Percentiles rank a stretch among this genome's conserved stretches.
These are phyloP conservation scores for Agastache rugosa DNA, from an alignment of 257 asterid genomes.

Conservation along the genomic window DNA sequence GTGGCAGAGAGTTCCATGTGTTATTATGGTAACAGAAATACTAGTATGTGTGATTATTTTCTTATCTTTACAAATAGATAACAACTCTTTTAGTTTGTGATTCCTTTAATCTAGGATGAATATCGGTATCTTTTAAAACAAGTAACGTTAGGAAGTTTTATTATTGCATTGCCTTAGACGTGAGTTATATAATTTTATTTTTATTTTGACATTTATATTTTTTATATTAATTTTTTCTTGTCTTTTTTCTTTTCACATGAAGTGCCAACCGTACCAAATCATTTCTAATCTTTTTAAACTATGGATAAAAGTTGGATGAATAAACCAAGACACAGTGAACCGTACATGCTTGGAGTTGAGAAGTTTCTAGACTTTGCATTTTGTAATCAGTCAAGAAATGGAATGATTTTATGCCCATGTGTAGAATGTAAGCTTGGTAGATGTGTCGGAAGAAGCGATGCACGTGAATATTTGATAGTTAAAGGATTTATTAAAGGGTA, in stretches of 20 bases:
- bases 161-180: too few species aligned
- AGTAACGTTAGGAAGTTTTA: too few species aligned
- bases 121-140: too few species aligned
- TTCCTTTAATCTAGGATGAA: too few species aligned
- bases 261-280: not conserved
- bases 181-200: too few species aligned
- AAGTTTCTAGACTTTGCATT: constrained; percentile 21
- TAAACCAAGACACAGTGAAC: not conserved
- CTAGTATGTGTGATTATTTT: too few species aligned
- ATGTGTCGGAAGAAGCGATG: not conserved
- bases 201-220: not conserved
- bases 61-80: too few species aligned
- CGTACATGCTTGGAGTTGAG: constrained; percentile 17
- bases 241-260: not conserved
- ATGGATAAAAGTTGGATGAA: constrained; percentile 30
- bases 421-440: not conserved
- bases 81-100: too few species aligned
- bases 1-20: too few species aligned
- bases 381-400: not conserved
- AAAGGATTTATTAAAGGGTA: constrained; percentile 17
- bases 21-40: too few species aligned
- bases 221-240: not conserved
- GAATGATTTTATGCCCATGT: constrained; percentile 26
- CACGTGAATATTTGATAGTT: constrained; percentile 19
- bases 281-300: not conserved